These are phyloP conservation scores for Neobulgaria alba DNA, from an alignment of 2,329 filamentous ascomycete genomes.

Conservation along the genomic window DNA sequence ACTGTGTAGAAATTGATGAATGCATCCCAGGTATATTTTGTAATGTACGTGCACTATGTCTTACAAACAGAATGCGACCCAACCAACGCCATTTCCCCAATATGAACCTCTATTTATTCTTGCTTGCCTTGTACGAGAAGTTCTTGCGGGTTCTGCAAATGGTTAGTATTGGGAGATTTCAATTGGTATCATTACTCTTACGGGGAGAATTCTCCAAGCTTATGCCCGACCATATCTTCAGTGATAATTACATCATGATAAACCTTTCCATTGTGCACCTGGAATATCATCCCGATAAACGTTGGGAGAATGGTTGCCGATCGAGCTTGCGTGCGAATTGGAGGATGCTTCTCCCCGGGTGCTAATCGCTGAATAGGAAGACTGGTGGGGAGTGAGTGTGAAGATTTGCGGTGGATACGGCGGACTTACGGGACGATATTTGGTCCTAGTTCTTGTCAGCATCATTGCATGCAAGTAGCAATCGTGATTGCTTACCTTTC, in stretches of 20 bases:
- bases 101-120: slow-evolving; percentile 43
- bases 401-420: slow-evolving; percentile 5
- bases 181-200: slow-evolving; percentile 29
- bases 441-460: slow-evolving; percentile 43
- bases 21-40: too few species aligned
- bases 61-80: too few species aligned
- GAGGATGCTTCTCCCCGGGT: slow-evolving; percentile 45
- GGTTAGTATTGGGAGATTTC: slow-evolving; percentile 5
- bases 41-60: too few species aligned
- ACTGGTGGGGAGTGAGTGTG: slow-evolving; percentile 34
- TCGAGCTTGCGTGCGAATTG: slow-evolving; percentile 62
- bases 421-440: slow-evolving; percentile 60
- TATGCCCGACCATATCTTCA: slow-evolving; percentile 71
- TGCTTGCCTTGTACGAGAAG: slow-evolving; percentile 61
- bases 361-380: slow-evolving; percentile 42
- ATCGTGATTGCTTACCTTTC: slow-evolving; percentile 50
- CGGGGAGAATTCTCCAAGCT: slow-evolving; percentile 65
- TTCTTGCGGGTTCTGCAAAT: slow-evolving; percentile 54
- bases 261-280: slow-evolving; percentile 64
- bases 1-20: too few species aligned
- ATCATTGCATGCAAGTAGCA: slow-evolving; percentile 2
- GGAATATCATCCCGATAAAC: slow-evolving; percentile 62
- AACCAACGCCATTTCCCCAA: not conserved
- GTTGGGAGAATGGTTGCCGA: slow-evolving; percentile 65
- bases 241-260: slow-evolving; percentile 63